A percentile compares a stretch with the other conserved stretches of the same genome.
Evolutionary conservation across 805 yeast genomes (phyloP).

Genomic region (Myxozyma kluyveri): DNA sequence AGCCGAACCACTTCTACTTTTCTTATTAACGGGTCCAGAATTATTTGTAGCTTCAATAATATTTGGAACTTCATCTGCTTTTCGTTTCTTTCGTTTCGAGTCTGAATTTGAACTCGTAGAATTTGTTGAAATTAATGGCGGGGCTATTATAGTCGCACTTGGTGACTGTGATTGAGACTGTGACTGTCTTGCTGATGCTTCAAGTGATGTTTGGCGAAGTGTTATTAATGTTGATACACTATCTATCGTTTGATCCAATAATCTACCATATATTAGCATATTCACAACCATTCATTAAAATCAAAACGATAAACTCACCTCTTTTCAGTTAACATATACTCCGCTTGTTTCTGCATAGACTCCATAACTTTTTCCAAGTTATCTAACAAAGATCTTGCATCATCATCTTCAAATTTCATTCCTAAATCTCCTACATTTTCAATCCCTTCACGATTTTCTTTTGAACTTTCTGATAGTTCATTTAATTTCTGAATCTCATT

Average conservation of each 20-base stretch:
- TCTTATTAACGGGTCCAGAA: background rate
- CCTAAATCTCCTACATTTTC: conserved; percentile 5
- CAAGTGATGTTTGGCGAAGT: conserved; percentile 22
- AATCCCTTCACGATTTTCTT: background rate
- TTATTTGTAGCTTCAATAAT: conserved; percentile 11
- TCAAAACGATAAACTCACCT: conserved; percentile 3
- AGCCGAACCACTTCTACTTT: conserved; percentile 14
- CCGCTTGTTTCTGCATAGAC: conserved; percentile 15
- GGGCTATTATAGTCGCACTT: too few relatives aligned
- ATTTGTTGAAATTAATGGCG: too few relatives aligned
- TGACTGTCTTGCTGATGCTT: background rate
- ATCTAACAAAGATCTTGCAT: too few relatives aligned
- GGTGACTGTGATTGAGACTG: too few relatives aligned
- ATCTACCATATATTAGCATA: background rate
- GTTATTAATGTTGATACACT: conserved; percentile 19
- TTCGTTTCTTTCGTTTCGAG: conserved; percentile 26
- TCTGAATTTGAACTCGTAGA: conserved; percentile 9
- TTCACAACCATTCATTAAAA: background rate
- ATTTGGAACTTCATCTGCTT: conserved; percentile 21
- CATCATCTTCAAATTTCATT: conserved; percentile 9
- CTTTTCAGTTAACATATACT: conserved; percentile 16
- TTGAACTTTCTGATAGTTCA: background rate
- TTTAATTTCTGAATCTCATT: conserved; percentile 7
- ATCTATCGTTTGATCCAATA: conserved; percentile 24
- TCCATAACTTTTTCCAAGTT: too few relatives aligned